Percentiles rank a stretch among this genome's conserved stretches.
These are phyloP conservation scores for Bipolaris zeicola DNA, from an alignment of 2,329 filamentous ascomycete genomes.

Conservation along the genomic window DNA sequence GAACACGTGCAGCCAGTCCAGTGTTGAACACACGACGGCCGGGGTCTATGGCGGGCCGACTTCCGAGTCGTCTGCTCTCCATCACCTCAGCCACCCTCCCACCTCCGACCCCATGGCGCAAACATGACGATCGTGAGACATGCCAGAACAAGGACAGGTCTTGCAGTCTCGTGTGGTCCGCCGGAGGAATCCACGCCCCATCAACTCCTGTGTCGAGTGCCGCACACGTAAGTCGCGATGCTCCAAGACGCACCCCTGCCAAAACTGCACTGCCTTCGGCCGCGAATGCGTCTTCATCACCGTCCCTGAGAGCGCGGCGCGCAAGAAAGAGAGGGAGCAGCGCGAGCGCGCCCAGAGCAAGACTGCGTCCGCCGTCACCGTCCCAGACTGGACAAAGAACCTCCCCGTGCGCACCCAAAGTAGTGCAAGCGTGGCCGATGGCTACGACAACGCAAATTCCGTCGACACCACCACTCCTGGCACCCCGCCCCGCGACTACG, in stretches of 20 bases:
- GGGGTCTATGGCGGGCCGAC: slow-evolving; percentile 25
- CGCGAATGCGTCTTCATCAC: slow-evolving; percentile 49
- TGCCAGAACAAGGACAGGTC: slow-evolving; percentile 46
- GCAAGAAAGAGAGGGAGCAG: slow-evolving; percentile 46
- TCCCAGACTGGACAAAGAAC: slow-evolving; percentile 46
- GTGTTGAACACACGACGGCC: slow-evolving; percentile 10
- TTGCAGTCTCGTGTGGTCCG: slow-evolving; percentile 48
- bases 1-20: slow-evolving; percentile 20
- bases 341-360: slow-evolving; percentile 37
- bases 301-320: slow-evolving; percentile 45
- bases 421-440: slow-evolving; percentile 31
- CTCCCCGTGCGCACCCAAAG: slow-evolving; percentile 43
- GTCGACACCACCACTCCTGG: slow-evolving; percentile 45
- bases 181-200: slow-evolving; percentile 47
- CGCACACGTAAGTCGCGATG: slow-evolving; percentile 47
- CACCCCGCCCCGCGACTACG: slow-evolving; percentile 47
- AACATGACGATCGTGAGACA: slow-evolving; percentile 41
- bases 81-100: slow-evolving; percentile 21
- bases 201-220: slow-evolving; percentile 49
- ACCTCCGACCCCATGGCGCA: slow-evolving; percentile 35
- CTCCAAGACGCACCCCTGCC: slow-evolving; percentile 48
- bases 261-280: slow-evolving; percentile 49
- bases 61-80: slow-evolving; percentile 23
- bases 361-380: slow-evolving; percentile 34
- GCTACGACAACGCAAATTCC: slow-evolving; percentile 36